Evolutionary conservation across 371 early-diverging fungal genomes (phyloP), one percentile per base, ranked within the genome.

Genomic region (Mucor racemosus): DNA sequence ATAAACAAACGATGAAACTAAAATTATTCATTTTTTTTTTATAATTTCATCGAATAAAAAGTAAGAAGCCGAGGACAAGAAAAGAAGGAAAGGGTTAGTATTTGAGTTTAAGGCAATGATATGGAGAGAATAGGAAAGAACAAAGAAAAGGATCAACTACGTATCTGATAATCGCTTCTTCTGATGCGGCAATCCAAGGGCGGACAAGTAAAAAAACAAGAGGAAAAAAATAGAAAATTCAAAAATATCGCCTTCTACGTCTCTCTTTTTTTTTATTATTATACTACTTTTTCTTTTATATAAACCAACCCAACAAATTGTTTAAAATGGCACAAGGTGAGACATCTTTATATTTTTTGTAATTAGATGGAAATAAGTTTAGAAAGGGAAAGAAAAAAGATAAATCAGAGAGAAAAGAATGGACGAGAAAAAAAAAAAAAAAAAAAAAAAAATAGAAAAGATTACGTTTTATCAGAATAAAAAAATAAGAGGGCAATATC

Each of bases 301-400:
- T 53, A 53, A 53, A 53, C 11, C 14, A 31, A 53, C 53, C 53
- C 53, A 31, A 31, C 53, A 21, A 10, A 48, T 60, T 66, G 40
- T 58, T 38, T 44, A 50, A 33, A 60, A 66, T 66, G 67, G 60
- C 67, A 56, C 60, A 66, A 66, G 67, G 67, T 66, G 60, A 66
- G 34, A 10, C 4, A 34, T 14, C 4, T 14, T 14, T 4, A 53
- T 3, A 38, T 38, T 38, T 38, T 9, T 9, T 38, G 4, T 9
- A 38, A 38, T 38, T 9, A 38, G 38, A 11, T 7, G 5, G 38
- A 38, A 11, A 11, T 7, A 38, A 38, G 4, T 38, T 38, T 38
- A 38, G 1, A 38, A 38, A 38, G 5, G 38, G 38, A 38, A 38
- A 38, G 38, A 11, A 38, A 9, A 38, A 38, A 9, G 38, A 31